Conservation (phyloP, 768 basidiomycete genomes). For the Leucosporidium scottii region DNA sequence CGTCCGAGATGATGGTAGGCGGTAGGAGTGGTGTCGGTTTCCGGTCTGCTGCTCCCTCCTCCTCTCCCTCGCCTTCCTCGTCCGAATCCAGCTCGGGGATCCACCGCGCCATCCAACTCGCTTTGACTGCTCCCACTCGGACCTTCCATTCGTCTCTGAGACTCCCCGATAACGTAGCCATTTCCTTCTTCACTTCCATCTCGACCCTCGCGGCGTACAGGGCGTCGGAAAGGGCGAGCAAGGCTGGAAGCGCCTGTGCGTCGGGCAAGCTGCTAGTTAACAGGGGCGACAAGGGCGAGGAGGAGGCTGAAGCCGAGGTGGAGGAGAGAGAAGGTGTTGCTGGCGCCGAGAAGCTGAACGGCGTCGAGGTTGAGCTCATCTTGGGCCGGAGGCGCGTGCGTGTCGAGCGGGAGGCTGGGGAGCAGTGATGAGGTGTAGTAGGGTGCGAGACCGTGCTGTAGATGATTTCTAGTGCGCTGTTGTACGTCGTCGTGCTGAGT, state of each 20-base stretch:
- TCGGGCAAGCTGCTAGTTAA: background rate
- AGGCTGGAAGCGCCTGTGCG: background rate
- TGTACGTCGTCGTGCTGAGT: too few relatives aligned
- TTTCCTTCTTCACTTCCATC: background rate
- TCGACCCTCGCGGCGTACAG: background rate
- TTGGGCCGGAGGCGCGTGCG: too few relatives aligned
- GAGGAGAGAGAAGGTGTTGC: too few relatives aligned
- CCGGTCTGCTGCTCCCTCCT: background rate
- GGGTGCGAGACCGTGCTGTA: too few relatives aligned
- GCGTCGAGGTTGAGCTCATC: too few relatives aligned
- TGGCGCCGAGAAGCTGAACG: too few relatives aligned
- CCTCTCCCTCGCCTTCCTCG: background rate
- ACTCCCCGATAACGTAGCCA: background rate
- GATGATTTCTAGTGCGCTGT: too few relatives aligned
- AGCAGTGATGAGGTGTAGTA: too few relatives aligned
- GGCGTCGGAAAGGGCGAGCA: background rate
- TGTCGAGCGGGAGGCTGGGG: too few relatives aligned
- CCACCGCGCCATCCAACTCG: background rate
- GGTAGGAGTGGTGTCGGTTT: background rate
- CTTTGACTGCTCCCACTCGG: background rate
- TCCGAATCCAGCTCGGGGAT: background rate
- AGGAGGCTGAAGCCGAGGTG: background rate
- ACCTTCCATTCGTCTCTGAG: slow-evolving; percentile 3
- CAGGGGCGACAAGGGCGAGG: background rate
- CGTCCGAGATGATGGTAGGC: background rate